A percentile compares a stretch with the other conserved stretches of the same genome.
Conservation (phyloP, 2,329 filamentous ascomycete genomes). For the Aaosphaeria arxii region DNA sequence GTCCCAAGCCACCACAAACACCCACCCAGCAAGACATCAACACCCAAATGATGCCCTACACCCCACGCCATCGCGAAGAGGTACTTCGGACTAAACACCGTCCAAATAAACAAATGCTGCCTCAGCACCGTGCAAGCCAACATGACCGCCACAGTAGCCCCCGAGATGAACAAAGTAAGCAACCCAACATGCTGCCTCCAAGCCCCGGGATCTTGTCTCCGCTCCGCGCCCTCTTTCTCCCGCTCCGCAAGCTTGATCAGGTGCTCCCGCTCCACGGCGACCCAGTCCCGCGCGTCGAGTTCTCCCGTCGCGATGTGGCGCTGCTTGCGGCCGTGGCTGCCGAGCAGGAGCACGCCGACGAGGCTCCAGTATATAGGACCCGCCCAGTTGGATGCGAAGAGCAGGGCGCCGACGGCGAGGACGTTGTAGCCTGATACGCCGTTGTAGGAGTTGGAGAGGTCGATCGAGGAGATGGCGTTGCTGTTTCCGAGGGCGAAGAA, state of each 20-base stretch:
- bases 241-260: conserved; percentile 17
- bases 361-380: conserved; percentile 86
- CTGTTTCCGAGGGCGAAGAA: conserved; percentile 92
- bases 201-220: neutral
- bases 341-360: conserved; percentile 56
- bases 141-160: conserved; percentile 74
- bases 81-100: conserved; percentile 96
- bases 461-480: conserved; percentile 94
- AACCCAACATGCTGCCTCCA: conserved; percentile 55
- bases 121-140: conserved; percentile 77
- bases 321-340: conserved; percentile 13
- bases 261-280: conserved; percentile 25
- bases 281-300: conserved; percentile 24
- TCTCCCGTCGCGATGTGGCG: conserved; percentile 15
- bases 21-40: conserved; percentile 30
- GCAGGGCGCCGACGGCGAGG: conserved; percentile 74
- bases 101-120: conserved; percentile 97
- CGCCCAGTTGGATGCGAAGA: conserved; percentile 88
- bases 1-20: conserved; percentile 30
- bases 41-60: conserved; percentile 70
- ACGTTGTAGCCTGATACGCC: conserved; percentile 80
- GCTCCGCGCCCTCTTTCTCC: conserved; percentile 6
- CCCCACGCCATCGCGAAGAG: conserved; percentile 90
- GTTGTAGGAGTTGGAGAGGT: conserved; percentile 93
- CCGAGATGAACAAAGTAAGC: conserved; percentile 68